These are phyloP conservation scores for Physcomitrium patens DNA, from an alignment of 225 moss, liverwort and hornwort species.

Conservation along the genomic window DNA sequence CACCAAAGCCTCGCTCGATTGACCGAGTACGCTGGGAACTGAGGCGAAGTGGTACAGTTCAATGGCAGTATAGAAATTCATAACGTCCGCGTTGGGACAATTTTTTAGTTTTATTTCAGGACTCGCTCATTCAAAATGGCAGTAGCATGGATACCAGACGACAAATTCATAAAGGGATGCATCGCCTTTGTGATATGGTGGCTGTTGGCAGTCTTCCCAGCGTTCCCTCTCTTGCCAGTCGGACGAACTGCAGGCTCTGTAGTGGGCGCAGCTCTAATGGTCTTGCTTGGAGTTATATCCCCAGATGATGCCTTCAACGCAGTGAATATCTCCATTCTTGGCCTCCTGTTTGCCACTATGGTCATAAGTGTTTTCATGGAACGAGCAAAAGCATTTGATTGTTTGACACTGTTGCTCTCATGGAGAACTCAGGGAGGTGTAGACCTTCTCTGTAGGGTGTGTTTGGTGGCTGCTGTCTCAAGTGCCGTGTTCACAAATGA, in stretches of 20 bases:
- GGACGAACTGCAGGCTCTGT: constrained; percentile 90
- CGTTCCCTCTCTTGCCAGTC: constrained; percentile 78
- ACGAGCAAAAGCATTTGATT: constrained; percentile 63
- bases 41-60: not conserved
- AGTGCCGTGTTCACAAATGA: constrained; percentile 91
- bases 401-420: constrained; percentile 52
- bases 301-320: constrained; percentile 60
- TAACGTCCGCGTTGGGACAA: not conserved
- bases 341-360: constrained; percentile 92
- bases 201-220: constrained; percentile 82
- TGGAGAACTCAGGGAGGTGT: constrained; percentile 70
- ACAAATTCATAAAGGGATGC: constrained; percentile 67
- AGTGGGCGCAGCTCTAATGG: constrained; percentile 86
- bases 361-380: constrained; percentile 79
- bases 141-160: constrained; percentile 30
- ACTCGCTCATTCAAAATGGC: not conserved
- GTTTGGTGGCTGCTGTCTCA: constrained; percentile 65
- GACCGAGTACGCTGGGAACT: not conserved
- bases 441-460: constrained; percentile 76
- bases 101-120: too few relatives aligned
- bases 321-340: constrained; percentile 74
- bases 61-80: not conserved
- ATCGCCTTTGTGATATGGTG: constrained; percentile 80
- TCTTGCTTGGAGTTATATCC: constrained; percentile 69
- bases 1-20: not conserved